Evolutionary conservation across 2,329 filamentous ascomycete genomes (phyloP), one percentile per base, ranked within the genome.

Genomic region (Penicillium sp.): DNA sequence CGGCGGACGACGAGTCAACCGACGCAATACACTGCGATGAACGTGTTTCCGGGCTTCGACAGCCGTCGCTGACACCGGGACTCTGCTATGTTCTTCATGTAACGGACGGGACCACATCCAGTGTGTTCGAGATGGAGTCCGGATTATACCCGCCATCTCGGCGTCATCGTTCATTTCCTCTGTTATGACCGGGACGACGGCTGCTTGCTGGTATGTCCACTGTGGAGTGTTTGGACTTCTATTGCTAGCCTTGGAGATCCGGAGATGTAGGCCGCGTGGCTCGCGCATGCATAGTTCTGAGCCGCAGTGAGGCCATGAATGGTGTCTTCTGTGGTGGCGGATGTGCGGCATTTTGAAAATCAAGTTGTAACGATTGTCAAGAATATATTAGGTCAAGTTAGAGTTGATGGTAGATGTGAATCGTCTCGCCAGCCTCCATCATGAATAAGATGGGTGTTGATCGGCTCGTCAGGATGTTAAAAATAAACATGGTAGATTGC

Each of bases 291-390:
- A 50, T 9, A 44, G 27, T 11, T 47, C 46, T 11, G 55, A 47
- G 38, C 55, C 55, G 38, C 56, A 59, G 42, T 59, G 59, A 6
- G 62, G 62, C 61, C 61, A 65, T 15, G 61, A 61, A 31, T 64
- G 56, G 38, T 61, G 54, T 44, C 62, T 49, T 49, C 50, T 45
- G 34, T 62, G 59, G 39, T 59, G 53, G 20, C 42, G 47, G 22
- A 51, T 31, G 35, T 48, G 47, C 23, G 59, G 47, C 57, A 62
- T 62, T 26, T 13, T 42, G 23, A 16, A 13, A 3, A 16, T n/a
- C n/a, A n/a, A n/a, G n/a, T n/a, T n/a, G n/a, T n/a, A n/a, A n/a
- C n/a, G 22, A 13, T 25, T 11, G 10, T 9, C 27, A 9, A 14
- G 9, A 33, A 28, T 28, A 8, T 35, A 31, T 3, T 32, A 7